A percentile compares a stretch with the other conserved stretches of the same genome.
These are phyloP conservation scores for Phytophthora pluvialis DNA, from an alignment of 352 stramenopile species.

Conservation along the genomic window DNA sequence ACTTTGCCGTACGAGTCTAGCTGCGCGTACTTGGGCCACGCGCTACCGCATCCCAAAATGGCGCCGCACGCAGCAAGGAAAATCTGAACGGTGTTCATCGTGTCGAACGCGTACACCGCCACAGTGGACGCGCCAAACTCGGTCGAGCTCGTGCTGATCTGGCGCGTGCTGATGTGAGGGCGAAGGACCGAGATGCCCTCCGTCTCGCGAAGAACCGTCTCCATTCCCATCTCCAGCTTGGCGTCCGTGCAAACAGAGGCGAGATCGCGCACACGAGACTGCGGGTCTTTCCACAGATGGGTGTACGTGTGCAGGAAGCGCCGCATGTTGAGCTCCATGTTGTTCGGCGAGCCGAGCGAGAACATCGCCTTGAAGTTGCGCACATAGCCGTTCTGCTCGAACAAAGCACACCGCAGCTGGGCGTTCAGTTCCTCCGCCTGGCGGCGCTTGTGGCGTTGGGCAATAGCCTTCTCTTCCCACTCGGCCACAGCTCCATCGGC, in stretches of 20 bases:
- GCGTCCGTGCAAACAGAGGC: constrained; percentile 32
- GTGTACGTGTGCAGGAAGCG: constrained; percentile 43
- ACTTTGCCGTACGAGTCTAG: constrained; percentile 37
- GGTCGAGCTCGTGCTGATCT: constrained; percentile 32
- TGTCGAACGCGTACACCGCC: constrained; percentile 45
- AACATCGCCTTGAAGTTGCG: constrained; percentile 43
- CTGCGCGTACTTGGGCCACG: constrained; percentile 38
- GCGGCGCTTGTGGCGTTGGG: constrained; percentile 61
- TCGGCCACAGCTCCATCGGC: constrained; percentile 53
- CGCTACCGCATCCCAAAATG: constrained; percentile 36
- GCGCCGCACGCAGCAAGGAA: constrained; percentile 38
- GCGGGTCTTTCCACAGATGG: constrained; percentile 34
- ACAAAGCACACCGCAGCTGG: constrained; percentile 57
- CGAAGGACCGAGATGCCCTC: constrained; percentile 31
- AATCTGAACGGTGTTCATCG: constrained; percentile 46
- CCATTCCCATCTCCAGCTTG: constrained; percentile 44
- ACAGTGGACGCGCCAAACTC: constrained; percentile 42
- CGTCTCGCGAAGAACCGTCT: constrained; percentile 41
- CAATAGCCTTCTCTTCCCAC: constrained; percentile 64
- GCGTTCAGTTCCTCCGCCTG: constrained; percentile 62
- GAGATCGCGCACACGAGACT: constrained; percentile 35
- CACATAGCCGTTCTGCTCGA: constrained; percentile 59
- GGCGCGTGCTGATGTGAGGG: constrained; percentile 35
- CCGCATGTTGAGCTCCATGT: constrained; percentile 39
- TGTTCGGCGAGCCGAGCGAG: constrained; percentile 22